These are phyloP conservation scores for Teratosphaeria zuluensis DNA, from an alignment of 2,329 filamentous ascomycete species.

Conservation along the genomic window DNA sequence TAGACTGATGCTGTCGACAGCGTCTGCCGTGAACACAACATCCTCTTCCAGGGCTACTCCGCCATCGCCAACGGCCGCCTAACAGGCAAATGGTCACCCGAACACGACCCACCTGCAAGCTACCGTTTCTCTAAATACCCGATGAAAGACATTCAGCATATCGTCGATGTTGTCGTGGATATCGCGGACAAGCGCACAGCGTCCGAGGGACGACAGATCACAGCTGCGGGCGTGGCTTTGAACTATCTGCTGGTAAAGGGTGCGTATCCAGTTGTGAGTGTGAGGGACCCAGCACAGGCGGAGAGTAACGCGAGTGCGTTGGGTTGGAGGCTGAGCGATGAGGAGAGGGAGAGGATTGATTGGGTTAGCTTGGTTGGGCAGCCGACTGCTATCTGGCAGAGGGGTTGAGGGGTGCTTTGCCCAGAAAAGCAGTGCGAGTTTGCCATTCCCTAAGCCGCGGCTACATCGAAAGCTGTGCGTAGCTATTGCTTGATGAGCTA, in stretches of 20 bases:
- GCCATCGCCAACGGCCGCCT: background rate
- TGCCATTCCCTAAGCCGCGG: background rate
- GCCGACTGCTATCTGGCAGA: slow-evolving; percentile 33
- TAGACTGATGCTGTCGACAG: background rate
- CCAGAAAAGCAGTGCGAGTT: background rate
- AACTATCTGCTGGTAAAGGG: slow-evolving; percentile 30
- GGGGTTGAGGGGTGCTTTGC: slow-evolving; percentile 21
- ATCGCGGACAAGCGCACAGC: background rate
- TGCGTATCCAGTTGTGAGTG: slow-evolving; percentile 33
- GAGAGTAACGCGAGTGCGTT: slow-evolving; percentile 30
- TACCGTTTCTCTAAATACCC: background rate
- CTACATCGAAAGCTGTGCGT: background rate
- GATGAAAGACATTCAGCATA: background rate
- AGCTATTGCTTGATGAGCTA: background rate
- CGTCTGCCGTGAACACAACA: background rate
- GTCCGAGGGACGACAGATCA: background rate
- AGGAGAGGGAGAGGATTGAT: slow-evolving; percentile 35
- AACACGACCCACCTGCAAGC: background rate
- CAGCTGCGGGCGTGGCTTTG: background rate
- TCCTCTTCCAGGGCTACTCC: background rate
- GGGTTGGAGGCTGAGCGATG: slow-evolving; percentile 33
- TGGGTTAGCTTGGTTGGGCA: slow-evolving; percentile 31
- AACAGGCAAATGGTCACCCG: background rate
- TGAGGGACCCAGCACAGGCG: slow-evolving; percentile 33
- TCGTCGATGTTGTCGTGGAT: background rate